A percentile compares a stretch with the other conserved stretches of the same genome.
These are phyloP conservation scores for Debaryomyces hansenii DNA, from an alignment of 805 yeast species.

Conservation along the genomic window DNA sequence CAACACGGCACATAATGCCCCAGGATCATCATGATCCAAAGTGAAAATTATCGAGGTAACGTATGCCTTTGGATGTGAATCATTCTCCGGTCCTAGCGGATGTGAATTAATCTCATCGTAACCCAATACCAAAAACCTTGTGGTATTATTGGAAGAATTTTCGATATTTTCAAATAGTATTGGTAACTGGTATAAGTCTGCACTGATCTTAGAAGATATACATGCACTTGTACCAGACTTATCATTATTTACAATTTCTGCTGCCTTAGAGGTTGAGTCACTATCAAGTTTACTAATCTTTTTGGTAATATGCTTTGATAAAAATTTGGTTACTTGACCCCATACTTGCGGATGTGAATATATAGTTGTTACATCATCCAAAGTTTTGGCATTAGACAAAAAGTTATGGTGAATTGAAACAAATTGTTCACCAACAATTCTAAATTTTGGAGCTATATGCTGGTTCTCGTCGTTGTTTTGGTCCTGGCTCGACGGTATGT, in stretches of 20 bases:
- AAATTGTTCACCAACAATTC: constrained; percentile 73
- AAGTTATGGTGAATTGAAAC: constrained; percentile 83
- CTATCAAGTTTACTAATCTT: constrained; percentile 53
- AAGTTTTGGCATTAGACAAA: constrained; percentile 44
- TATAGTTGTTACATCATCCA: constrained; percentile 51
- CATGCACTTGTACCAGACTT: constrained; percentile 54
- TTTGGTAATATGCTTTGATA: constrained; percentile 30
- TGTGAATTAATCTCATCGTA: constrained; percentile 12
- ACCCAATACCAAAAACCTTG: constrained; percentile 77
- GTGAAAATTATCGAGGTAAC: constrained; percentile 66
- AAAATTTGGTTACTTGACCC: constrained; percentile 80
- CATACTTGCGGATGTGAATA: constrained; percentile 98
- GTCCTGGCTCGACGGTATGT: constrained; percentile 23
- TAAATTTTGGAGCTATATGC: constrained; percentile 36
- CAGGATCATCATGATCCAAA: constrained; percentile 63
- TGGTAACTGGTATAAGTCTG: constrained; percentile 57
- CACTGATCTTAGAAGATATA: constrained; percentile 70
- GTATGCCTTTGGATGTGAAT: constrained; percentile 4
- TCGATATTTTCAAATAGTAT: constrained; percentile 60
- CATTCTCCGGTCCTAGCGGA: constrained; percentile 6
- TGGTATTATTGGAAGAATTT: constrained; percentile 74
- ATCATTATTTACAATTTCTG: constrained; percentile 52
- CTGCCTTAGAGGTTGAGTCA: constrained; percentile 84
- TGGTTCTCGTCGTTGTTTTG: neutral
- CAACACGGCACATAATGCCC: constrained; percentile 69